Evolutionary conservation across 164 flowering plant species (phyloP), one percentile per base, ranked within the genome.

Genomic region (Protea cynaroides): DNA sequence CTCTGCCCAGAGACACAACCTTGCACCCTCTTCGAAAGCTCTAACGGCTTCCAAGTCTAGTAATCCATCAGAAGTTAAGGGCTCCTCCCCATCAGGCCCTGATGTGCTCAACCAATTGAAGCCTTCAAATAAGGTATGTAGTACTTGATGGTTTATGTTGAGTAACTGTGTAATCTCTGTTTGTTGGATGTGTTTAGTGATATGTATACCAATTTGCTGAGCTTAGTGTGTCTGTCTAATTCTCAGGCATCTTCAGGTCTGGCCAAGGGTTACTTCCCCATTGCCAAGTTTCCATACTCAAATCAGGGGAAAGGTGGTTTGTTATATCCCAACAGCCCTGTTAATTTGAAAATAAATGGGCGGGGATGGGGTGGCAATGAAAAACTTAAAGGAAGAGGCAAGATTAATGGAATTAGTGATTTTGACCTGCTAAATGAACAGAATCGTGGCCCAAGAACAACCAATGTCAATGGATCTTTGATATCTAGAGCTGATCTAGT

Each of bases 401-500:
- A 70, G 61, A 57, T 53, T 14, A 69, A 67, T 74, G 74, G 74
- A n/a, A 38, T 66, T 60, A 65, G 69, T 58, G 77, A 77, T 29
- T 67, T 74, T 65, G 72, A 65, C 53, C 61, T 74, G 63, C 65
- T 77, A 37, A 77, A 79, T 74, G 90, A 84, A 67, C 82, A 84
- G 67, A 78, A 77, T 67, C 80, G 79, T 58, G 84, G 84, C 11
- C 82, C 88, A 17, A 69, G 86, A 71, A 77, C 86, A 53, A 63
- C 67, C 36, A 77, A 51, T 57, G 52, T 59, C 7, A 81, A 78
- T 55, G 68, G 19, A 54, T 47, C 64, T 51, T 58, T 65, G 62
- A 43, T 65, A 43, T 37, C 70, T 24, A 78, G 63, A 52, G 73
- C 25, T 66, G 69, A 64, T 61, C 51, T 68, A 22, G 72, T 63